phyloP scores from a whole-genome alignment of 306 rosid species.

The Biancaea sappan region DNA sequence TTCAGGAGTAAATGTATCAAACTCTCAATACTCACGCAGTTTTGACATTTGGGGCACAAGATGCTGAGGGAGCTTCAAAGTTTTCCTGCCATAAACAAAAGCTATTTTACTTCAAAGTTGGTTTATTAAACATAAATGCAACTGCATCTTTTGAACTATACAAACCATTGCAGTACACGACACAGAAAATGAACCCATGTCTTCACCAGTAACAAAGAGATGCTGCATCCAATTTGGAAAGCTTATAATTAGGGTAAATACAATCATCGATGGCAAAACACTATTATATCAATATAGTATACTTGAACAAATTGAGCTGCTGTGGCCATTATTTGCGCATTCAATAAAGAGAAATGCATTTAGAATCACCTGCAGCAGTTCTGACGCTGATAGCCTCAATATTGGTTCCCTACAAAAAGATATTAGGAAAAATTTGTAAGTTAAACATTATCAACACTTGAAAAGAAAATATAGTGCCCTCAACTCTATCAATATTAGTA shows the following conservation, averaged over 20 bases:
- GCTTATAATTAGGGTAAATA: constrained; percentile 32
- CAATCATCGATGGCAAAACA: constrained; percentile 31
- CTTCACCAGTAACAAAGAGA: constrained; percentile 83
- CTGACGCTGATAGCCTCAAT: constrained; percentile 81
- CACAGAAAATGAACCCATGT: constrained; percentile 43
- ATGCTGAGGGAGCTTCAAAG: constrained; percentile 47
- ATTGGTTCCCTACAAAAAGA: constrained; percentile 82
- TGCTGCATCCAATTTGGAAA: constrained; percentile 66
- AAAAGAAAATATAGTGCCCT: constrained; percentile 8
- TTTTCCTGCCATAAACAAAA: constrained; percentile 55
- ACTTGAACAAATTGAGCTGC: constrained; percentile 15
- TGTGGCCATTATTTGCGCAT: constrained; percentile 10
- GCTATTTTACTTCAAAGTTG: constrained; percentile 28
- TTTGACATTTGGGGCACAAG: constrained; percentile 44
- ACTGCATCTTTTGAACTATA: constrained; percentile 30
- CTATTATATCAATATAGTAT: constrained; percentile 6
- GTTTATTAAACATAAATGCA: constrained; percentile 17
- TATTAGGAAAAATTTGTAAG: not conserved
- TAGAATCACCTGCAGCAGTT: constrained; percentile 82
- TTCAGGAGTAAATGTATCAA: constrained; percentile 4
- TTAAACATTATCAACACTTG: constrained; percentile 8
- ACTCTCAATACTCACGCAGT: constrained; percentile 54
- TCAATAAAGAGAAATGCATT: constrained; percentile 28
- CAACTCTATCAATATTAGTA: not conserved
- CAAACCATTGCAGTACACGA: constrained; percentile 63